Evolutionary conservation across 2,329 filamentous ascomycete species (phyloP).

Genomic region (Fusarium globosum): DNA sequence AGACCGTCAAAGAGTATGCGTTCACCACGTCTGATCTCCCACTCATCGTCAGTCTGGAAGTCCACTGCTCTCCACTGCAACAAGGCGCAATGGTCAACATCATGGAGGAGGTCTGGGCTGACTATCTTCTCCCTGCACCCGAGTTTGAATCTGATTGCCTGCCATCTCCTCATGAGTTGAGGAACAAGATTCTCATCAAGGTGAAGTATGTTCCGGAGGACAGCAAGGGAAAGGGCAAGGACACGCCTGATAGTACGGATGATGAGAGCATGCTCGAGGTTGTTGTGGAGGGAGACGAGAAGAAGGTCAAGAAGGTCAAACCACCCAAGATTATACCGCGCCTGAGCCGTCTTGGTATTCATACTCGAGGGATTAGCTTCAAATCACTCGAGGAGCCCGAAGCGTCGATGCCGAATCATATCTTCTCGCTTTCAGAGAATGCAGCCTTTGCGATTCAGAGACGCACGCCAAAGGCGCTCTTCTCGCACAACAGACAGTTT

Average conservation of each 20-base stretch:
- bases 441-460: conserved; percentile 68
- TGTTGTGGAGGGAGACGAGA: not conserved
- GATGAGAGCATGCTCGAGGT: conserved; percentile 6
- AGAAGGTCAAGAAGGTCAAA: conserved; percentile 11
- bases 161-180: conserved; percentile 76
- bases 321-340: not conserved
- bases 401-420: conserved; percentile 70
- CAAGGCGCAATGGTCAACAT: conserved; percentile 93
- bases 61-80: conserved; percentile 83
- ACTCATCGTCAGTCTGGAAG: conserved; percentile 90
- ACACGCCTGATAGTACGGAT: not conserved
- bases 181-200: conserved; percentile 84
- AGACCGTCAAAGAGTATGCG: conserved; percentile 79
- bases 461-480: conserved; percentile 77
- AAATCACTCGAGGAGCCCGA: conserved; percentile 3
- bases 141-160: conserved; percentile 58
- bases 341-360: conserved; percentile 4
- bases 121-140: conserved; percentile 73
- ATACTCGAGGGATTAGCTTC: conserved; percentile 15
- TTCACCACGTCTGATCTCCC: conserved; percentile 81
- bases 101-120: conserved; percentile 88
- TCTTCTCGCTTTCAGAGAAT: conserved; percentile 90
- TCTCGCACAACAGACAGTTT: conserved; percentile 85
- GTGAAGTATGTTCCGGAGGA: conserved; percentile 63
- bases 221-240: not conserved